These are phyloP conservation scores for Jatropha podagrica DNA, from an alignment of 441 rosid genomes.

Conservation along the genomic window DNA sequence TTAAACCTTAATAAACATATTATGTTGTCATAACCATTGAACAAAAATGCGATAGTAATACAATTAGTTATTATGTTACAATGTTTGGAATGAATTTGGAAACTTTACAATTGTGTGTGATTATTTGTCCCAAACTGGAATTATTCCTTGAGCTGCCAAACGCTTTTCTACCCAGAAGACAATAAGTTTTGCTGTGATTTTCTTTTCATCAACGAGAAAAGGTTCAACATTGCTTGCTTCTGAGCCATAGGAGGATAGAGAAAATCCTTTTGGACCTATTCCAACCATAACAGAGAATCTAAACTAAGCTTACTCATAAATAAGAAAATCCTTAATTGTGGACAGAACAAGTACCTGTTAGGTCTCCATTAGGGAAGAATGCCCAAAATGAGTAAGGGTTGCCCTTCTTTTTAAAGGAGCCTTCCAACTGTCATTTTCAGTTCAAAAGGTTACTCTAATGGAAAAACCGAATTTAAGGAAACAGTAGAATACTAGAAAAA, in stretches of 20 bases:
- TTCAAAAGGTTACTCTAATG: background rate
- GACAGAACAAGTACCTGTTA: slow-evolving; percentile 44
- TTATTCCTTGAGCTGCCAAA: slow-evolving; percentile 90
- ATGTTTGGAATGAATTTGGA: slow-evolving; percentile 18
- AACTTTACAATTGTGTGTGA: background rate
- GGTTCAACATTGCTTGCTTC: slow-evolving; percentile 94
- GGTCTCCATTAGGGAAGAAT: slow-evolving; percentile 74
- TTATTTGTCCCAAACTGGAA: slow-evolving; percentile 75
- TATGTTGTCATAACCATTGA: background rate
- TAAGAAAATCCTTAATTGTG: background rate
- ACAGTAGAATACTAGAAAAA: no score
- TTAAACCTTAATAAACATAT: background rate
- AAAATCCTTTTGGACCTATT: slow-evolving; percentile 82
- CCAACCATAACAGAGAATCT: background rate
- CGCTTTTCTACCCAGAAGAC: slow-evolving; percentile 96
- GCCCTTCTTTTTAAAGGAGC: slow-evolving; percentile 62
- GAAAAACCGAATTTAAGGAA: no score
- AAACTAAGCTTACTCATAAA: background rate
- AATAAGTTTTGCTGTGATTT: slow-evolving; percentile 62
- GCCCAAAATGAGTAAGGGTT: slow-evolving; percentile 80
- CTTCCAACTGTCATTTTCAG: slow-evolving; percentile 56
- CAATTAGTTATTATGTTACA: slow-evolving; percentile 18
- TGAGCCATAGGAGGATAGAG: slow-evolving; percentile 69
- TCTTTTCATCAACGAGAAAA: slow-evolving; percentile 87
- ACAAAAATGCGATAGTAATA: slow-evolving; percentile 23